Conservation (phyloP, 371 early-diverging fungal genomes). For the Lichtheimia corymbifera region DNA sequence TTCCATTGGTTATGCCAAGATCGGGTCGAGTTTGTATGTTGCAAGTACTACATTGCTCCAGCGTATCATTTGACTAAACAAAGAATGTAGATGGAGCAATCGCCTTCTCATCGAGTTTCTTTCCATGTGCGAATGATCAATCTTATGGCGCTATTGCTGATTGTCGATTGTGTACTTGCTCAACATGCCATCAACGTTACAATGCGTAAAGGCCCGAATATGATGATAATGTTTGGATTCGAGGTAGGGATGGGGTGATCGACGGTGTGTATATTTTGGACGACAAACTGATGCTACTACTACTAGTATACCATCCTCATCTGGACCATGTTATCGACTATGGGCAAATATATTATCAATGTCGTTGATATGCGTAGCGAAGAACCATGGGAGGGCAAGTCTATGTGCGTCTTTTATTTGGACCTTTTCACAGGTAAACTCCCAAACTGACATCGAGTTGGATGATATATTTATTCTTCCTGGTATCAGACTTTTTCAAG, state of each 20-base stretch:
- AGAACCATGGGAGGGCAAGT: conserved; percentile 94
- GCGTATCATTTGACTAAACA: not conserved
- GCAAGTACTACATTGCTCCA: not conserved
- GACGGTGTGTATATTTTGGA: not conserved
- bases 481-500: conserved; percentile 78
- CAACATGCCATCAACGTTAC: conserved; percentile 68
- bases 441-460: not conserved
- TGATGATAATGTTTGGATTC: conserved; percentile 96
- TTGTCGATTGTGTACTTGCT: conserved; percentile 71
- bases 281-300: not conserved
- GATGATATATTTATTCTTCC: not conserved
- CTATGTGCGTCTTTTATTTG: conserved; percentile 86
- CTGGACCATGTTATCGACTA: conserved; percentile 68
- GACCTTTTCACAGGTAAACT: conserved; percentile 75
- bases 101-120: conserved; percentile 58
- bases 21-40: conserved; percentile 87
- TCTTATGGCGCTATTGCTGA: conserved; percentile 64
- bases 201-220: conserved; percentile 67
- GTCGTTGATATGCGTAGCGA: conserved; percentile 79
- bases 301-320: conserved; percentile 84
- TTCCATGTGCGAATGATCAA: conserved; percentile 73
- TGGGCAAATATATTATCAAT: conserved; percentile 84
- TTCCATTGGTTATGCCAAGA: conserved; percentile 96
- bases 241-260: conserved; percentile 63
- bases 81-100: conserved; percentile 79